Conservation (phyloP, 768 basidiomycete species). For the Agaricus blazei region DNA sequence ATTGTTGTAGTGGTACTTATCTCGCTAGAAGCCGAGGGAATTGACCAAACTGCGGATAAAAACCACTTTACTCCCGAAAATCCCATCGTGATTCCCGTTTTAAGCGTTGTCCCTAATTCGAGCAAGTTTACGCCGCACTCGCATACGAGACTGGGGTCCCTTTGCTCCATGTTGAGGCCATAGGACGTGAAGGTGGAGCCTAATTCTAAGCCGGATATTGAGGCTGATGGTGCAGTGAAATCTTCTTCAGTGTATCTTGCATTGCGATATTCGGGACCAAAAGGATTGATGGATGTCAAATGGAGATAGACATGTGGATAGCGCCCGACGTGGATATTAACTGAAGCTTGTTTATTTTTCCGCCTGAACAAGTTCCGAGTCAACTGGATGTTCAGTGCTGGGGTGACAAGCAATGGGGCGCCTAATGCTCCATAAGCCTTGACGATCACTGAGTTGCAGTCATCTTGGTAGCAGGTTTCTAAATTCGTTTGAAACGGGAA, state of each 20-base stretch:
- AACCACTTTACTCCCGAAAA: constrained; percentile 31
- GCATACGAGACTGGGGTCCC: constrained; percentile 38
- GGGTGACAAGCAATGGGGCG: constrained; percentile 24
- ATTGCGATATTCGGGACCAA: constrained; percentile 43
- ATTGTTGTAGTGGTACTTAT: constrained; percentile 29
- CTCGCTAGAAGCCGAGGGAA: constrained; percentile 6
- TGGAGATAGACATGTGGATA: constrained; percentile 21
- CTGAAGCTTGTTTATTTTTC: constrained; percentile 36
- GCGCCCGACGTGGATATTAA: constrained; percentile 30
- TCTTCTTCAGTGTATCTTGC: constrained; percentile 44
- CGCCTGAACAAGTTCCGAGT: constrained; percentile 49
- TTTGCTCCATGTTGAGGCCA: constrained; percentile 6
- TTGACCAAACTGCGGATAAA: constrained; percentile 6
- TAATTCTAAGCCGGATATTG: constrained; percentile 8
- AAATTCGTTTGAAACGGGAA: constrained; percentile 36
- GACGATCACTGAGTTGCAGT: constrained; percentile 38
- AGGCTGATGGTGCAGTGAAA: constrained; percentile 11
- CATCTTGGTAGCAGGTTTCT: constrained; percentile 43
- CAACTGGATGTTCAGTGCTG: constrained; percentile 34
- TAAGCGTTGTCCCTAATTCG: constrained; percentile 52
- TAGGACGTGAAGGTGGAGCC: constrained; percentile 38
- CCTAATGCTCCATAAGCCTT: constrained; percentile 31
- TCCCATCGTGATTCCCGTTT: constrained; percentile 44
- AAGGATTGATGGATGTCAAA: constrained; percentile 44
- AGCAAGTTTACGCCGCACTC: constrained; percentile 48